These are phyloP conservation scores for Penicillium simplicissimum DNA, from an alignment of 495 filamentous ascomycete species.

Conservation along the genomic window DNA sequence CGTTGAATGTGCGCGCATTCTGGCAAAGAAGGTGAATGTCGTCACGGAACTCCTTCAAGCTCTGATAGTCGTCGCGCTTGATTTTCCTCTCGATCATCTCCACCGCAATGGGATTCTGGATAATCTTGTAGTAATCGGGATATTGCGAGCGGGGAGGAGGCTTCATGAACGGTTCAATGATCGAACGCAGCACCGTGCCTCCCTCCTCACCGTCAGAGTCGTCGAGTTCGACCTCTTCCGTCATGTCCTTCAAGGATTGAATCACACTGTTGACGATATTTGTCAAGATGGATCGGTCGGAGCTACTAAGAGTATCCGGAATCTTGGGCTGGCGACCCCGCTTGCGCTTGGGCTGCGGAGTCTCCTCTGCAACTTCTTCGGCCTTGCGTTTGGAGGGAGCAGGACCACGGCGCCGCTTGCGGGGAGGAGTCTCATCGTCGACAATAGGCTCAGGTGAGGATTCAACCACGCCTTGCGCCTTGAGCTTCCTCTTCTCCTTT, in stretches of 20 bases:
- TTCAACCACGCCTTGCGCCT: conserved; percentile 48
- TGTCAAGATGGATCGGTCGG: conserved; percentile 62
- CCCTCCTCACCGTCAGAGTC: conserved; percentile 62
- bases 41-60: conserved; percentile 71
- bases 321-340: conserved; percentile 71
- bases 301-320: conserved; percentile 50
- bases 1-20: conserved; percentile 94
- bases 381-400: conserved; percentile 75
- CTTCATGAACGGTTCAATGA: conserved; percentile 94
- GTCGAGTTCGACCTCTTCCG: conserved; percentile 60
- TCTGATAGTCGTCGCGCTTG: conserved; percentile 88
- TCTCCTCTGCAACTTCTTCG: conserved; percentile 74
- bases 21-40: conserved; percentile 82
- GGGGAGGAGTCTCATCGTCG: conserved; percentile 69
- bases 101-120: conserved; percentile 89
- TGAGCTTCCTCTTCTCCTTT: conserved; percentile 60
- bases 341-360: conserved; percentile 78
- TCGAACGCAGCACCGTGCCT: conserved; percentile 61
- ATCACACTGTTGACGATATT: conserved; percentile 72
- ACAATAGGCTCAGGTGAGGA: conserved; percentile 76
- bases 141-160: conserved; percentile 84
- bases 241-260: conserved; percentile 77
- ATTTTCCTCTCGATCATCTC: conserved; percentile 90
- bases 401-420: conserved; percentile 78
- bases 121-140: conserved; percentile 92